Evolutionary conservation across 2,329 filamentous ascomycete species (phyloP), one percentile per base, ranked within the genome.

Genomic region (Pseudogymnoascus sp.): DNA sequence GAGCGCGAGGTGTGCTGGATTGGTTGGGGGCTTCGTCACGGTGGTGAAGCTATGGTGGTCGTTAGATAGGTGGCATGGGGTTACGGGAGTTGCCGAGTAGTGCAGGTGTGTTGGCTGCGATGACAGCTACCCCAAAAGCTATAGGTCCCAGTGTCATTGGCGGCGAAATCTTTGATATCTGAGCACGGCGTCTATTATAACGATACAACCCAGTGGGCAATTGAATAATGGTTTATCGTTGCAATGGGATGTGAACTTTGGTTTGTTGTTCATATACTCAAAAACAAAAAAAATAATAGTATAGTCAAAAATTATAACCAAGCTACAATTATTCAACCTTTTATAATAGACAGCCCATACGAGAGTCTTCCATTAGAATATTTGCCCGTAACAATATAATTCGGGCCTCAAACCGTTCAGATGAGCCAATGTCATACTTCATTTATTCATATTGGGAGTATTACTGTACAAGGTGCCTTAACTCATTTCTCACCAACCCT

Each of bases 41-140:
- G 25, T 19, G 48, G 19, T 31, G 48, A 57, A 57, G 48, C 48
- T 57, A 19, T 57, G 48, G 48, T 57, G n/a, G 48, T 13, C 25
- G 48, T 57, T 57, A 34, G 25, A 57, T 57, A 28, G 31, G 48
- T 57, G 48, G 25, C 48, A 57, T 57, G 48, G 48, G 48, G 48
- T 16, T 10, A 57, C 48, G 48, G 48, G 48, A 57, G 48, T 57
- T 57, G 25, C 48, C 48, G 48, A 57, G 25, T 57, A 57, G 48
- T 57, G 25, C 10, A 34, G 48, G 25, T 34, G 25, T 19, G 25
- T 13, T 57, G 48, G 48, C 8, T 13, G 10, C n/a, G 48, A 34
- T 57, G 48, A 57, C 48, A 57, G 48, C 48, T 57, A 57, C 48
- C 48, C 48, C 25, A 19, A 28, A 13, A 34, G 25, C 25, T 16